A percentile compares a stretch with the other conserved stretches of the same genome.
Evolutionary conservation across 179 eudicot genomes (phyloP).

Genomic region (Sideroxylon spinosum): DNA sequence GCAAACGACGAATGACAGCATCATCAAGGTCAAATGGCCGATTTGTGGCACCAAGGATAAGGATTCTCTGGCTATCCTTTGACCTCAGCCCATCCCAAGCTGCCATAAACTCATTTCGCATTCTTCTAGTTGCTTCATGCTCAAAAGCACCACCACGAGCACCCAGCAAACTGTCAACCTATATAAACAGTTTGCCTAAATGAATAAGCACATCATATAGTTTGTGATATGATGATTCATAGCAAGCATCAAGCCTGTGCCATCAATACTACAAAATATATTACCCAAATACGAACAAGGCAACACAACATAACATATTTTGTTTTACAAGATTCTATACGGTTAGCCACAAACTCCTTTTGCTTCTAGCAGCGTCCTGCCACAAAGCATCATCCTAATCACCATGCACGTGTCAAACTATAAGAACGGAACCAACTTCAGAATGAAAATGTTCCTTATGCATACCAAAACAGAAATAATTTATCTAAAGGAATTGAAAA

Average conservation of each 20-base stretch:
- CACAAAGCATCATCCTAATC: neutral
- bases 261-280: neutral
- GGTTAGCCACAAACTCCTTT: neutral
- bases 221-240: neutral
- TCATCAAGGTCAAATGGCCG: slow-evolving; percentile 99
- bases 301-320: neutral
- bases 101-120: slow-evolving; percentile 99
- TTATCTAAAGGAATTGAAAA: neutral
- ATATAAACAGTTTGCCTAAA: slow-evolving; percentile 9
- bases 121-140: slow-evolving; percentile 98
- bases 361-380: neutral
- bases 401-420: neutral
- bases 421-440: neutral
- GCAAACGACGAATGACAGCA: slow-evolving; percentile 97
- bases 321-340: neutral
- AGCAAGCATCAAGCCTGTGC: neutral
- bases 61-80: slow-evolving; percentile 89
- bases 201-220: neutral
- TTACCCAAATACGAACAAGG: neutral
- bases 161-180: slow-evolving; percentile 99
- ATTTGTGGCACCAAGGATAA: slow-evolving; percentile 96
- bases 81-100: slow-evolving; percentile 99
- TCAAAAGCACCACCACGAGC: slow-evolving; percentile 98
- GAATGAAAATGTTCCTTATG: neutral
- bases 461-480: neutral